Conservation (phyloP, 371 early-diverging fungal genomes). For the Dichotomocladium elegans region DNA sequence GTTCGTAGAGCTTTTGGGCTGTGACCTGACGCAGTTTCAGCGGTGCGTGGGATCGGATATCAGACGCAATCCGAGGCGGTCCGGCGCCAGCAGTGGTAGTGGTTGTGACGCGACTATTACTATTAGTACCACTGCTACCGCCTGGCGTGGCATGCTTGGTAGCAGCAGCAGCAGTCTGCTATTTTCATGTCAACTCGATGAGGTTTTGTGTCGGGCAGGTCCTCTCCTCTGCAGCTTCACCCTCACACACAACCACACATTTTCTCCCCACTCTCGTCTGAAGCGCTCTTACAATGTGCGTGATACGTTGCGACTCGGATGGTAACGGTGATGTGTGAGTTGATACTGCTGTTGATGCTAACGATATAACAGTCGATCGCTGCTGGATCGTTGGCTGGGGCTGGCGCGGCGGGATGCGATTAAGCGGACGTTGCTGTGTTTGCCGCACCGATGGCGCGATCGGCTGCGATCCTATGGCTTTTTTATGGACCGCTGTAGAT, state of each 20-base stretch:
- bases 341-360: not conserved
- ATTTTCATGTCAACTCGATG: too few relatives aligned
- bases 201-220: not conserved
- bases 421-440: not conserved
- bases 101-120: not conserved
- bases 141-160: too few relatives aligned
- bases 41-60: slow-evolving; percentile 22
- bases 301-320: not conserved
- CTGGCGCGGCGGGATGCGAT: not conserved
- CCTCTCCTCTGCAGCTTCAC: not conserved
- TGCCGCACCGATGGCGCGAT: not conserved
- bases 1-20: slow-evolving; percentile 33
- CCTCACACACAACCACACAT: not conserved
- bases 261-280: not conserved
- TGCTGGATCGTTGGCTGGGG: not conserved
- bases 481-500: not conserved
- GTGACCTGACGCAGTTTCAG: slow-evolving; percentile 37
- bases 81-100: slow-evolving; percentile 9
- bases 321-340: not conserved
- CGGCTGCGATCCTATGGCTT: not conserved
- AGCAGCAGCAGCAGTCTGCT: too few relatives aligned
- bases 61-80: slow-evolving; percentile 31
- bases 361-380: not conserved
- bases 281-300: not conserved
- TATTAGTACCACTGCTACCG: not conserved